Base-by-base conservation (phyloP, 1,139 yeast genomes). In the Sugiyamaella xylanicola region DNA sequence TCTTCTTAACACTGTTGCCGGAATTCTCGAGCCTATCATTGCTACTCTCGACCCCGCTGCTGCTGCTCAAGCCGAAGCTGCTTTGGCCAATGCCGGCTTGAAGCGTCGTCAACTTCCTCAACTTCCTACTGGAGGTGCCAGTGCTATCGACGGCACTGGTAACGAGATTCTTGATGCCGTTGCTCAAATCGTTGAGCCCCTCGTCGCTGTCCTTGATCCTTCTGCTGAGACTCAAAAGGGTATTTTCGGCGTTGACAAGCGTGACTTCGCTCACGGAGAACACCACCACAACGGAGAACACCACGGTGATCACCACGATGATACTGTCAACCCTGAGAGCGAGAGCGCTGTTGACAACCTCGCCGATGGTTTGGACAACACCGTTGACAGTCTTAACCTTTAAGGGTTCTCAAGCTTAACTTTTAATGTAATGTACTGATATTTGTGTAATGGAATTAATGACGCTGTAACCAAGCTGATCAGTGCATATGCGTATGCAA, bases 201-300 rank as follows among this genome's bases (percentile, higher is more conserved):
- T n/a, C 13, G 37, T 32, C 15, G 37, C 37, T 32, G 37, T 32
- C 13, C 15, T 32, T 4, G 37, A 32, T 13, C 37, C 37, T n/a
- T 32, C 37, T 32, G 13, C 37, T 32, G 37, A 32, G 37, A 32
- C 37, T 32, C 37, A 32, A n/a, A 32, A 32, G 37, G 37, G 37
- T 32, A n/a, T 32, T n/a, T 32, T 32, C 37, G 37, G 37, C 4
- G 13, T 32, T 11, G 37, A 32, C 15, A 32, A 32, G 37, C 37
- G 37, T n/a, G 37, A 32, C 15, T 32, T 32, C 37, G 15, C 5
- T 13, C 37, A n/a, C 37, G 37, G 37, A 4, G 15, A 32, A 8
- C 37, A 32, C 37, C 37, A 32, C 32, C 9, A 25, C 32, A 11
- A 25, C 29, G 29, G 29, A 5, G 9, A 25, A 5, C 29, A 25